Conservation (phyloP, 345 rosid genomes). For the Populus tremula region DNA sequence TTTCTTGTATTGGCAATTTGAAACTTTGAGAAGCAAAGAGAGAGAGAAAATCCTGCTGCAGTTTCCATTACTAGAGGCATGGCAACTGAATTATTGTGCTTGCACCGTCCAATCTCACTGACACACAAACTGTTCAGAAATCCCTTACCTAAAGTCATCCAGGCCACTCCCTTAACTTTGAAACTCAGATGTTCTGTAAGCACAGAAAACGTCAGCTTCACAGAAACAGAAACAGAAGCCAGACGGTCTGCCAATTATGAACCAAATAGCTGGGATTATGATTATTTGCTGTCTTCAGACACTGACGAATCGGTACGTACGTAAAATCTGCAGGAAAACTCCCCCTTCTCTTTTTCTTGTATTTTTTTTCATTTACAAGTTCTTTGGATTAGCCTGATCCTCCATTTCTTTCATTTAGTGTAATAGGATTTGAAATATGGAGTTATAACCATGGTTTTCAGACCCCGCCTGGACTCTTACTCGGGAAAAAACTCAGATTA, state of each 20-base stretch:
- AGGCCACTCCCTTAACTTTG: neutral
- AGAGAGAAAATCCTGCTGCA: neutral
- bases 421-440: too few species aligned
- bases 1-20: neutral
- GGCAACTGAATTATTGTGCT: neutral
- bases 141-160: neutral
- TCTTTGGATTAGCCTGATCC: too few species aligned
- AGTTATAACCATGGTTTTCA: too few species aligned
- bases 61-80: neutral
- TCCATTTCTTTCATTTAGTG: too few species aligned
- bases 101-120: neutral
- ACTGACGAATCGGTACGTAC: too few species aligned
- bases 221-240: neutral
- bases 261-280: neutral
- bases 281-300: too few species aligned
- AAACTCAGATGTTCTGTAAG: neutral
- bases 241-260: neutral
- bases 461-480: too few species aligned
- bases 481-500: too few species aligned
- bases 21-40: neutral
- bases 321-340: too few species aligned
- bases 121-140: neutral
- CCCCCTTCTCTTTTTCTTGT: too few species aligned
- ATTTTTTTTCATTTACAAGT: too few species aligned
- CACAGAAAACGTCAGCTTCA: neutral